Conservation (phyloP, 2,329 filamentous ascomycete genomes). For the Ceratocystis albifundus region DNA sequence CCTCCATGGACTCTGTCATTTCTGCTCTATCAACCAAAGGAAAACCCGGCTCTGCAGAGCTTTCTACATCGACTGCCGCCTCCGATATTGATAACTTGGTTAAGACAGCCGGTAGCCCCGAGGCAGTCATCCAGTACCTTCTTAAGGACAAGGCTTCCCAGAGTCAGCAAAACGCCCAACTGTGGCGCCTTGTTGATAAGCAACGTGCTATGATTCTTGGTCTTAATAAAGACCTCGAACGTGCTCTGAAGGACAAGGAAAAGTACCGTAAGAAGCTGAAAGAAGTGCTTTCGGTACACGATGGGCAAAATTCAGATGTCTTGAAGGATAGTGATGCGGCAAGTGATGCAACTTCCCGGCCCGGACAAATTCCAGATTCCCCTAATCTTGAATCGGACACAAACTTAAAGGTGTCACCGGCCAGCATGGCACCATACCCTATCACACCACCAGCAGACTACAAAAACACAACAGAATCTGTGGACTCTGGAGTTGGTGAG, state of each 20-base stretch:
- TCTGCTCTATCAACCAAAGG: slow-evolving; percentile 58
- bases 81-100: slow-evolving; percentile 71
- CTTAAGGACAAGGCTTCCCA: slow-evolving; percentile 85
- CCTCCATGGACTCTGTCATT: slow-evolving; percentile 87
- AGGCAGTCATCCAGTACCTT: slow-evolving; percentile 77
- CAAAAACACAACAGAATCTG: slow-evolving; percentile 32
- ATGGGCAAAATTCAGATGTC: neutral
- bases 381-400: slow-evolving; percentile 41
- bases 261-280: slow-evolving; percentile 84
- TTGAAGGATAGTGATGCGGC: slow-evolving; percentile 13
- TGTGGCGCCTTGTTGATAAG: slow-evolving; percentile 95
- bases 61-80: slow-evolving; percentile 43
- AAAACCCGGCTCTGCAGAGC: slow-evolving; percentile 47
- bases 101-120: slow-evolving; percentile 72
- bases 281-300: slow-evolving; percentile 44
- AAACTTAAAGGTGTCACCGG: slow-evolving; percentile 42
- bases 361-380: slow-evolving; percentile 33
- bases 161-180: slow-evolving; percentile 76
- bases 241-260: slow-evolving; percentile 85
- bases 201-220: slow-evolving; percentile 88
- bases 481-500: slow-evolving; percentile 39
- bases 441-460: slow-evolving; percentile 52
- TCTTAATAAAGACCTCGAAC: slow-evolving; percentile 86
- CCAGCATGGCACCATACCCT: slow-evolving; percentile 50
- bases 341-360: slow-evolving; percentile 14